Evolutionary conservation across 805 yeast species (phyloP).

Genomic region (Saccharomyces eubayanus): DNA sequence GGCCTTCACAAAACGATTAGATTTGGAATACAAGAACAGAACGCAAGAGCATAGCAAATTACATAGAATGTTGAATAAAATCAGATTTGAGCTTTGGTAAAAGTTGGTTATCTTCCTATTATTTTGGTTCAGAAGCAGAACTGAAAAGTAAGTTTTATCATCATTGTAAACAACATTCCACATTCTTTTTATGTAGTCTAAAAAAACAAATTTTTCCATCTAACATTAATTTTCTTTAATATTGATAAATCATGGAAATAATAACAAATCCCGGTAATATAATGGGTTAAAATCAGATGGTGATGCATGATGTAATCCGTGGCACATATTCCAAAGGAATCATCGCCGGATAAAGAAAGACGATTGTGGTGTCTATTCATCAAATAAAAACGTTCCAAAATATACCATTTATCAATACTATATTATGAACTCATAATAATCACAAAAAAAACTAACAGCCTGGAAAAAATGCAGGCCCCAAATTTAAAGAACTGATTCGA

Average conservation of each 20-base stretch:
- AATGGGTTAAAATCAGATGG: constrained; percentile 61
- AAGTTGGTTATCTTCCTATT: constrained; percentile 59
- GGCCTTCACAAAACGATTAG: neutral
- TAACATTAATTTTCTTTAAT: neutral
- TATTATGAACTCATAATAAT: constrained; percentile 26
- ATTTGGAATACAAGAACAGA: too few species aligned
- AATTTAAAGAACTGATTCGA: neutral
- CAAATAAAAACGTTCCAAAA: constrained; percentile 13
- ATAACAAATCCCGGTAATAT: neutral
- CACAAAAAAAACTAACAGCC: neutral
- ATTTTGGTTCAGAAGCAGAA: constrained; percentile 90
- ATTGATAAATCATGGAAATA: neutral
- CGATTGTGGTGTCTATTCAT: constrained; percentile 35
- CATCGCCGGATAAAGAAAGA: constrained; percentile 34
- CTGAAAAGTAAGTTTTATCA: constrained; percentile 47
- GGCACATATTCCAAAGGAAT: constrained; percentile 53
- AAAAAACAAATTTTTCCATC: constrained; percentile 43
- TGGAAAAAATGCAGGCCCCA: neutral
- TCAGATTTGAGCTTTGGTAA: constrained; percentile 56
- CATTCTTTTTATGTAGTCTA: neutral
- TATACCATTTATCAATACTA: constrained; percentile 12
- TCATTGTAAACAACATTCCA: constrained; percentile 15
- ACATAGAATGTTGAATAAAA: neutral
- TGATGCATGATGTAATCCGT: constrained; percentile 88
- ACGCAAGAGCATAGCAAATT: neutral